phyloP scores from a whole-genome alignment of 164 flowering plant genomes.

The Sedum album region DNA sequence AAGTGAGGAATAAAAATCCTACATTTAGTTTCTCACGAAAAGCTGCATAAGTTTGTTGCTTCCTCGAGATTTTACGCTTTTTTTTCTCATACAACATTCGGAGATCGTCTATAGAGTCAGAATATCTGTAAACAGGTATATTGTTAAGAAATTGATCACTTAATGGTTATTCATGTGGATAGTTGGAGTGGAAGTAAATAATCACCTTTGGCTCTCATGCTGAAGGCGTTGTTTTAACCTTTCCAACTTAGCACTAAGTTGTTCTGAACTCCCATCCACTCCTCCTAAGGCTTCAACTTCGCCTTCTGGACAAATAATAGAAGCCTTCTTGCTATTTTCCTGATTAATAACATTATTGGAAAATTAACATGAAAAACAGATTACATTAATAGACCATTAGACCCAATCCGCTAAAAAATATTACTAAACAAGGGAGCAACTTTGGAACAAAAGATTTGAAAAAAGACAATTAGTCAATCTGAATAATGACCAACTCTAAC shows the following conservation, averaged over 20 bases:
- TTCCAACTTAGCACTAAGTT: constrained; percentile 59
- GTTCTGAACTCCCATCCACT: constrained; percentile 52
- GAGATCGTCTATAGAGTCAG: constrained; percentile 87
- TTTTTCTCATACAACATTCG: constrained; percentile 48
- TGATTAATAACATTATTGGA: constrained; percentile 20
- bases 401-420: not conserved
- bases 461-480: not conserved
- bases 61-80: constrained; percentile 49
- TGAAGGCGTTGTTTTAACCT: constrained; percentile 52
- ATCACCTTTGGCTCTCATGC: constrained; percentile 59
- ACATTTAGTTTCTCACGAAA: constrained; percentile 67
- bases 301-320: constrained; percentile 76
- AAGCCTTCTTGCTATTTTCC: constrained; percentile 69
- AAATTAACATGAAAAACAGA: not conserved
- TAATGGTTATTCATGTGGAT: not conserved
- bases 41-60: constrained; percentile 44
- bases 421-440: not conserved
- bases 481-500: not conserved
- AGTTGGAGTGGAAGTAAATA: constrained; percentile 6
- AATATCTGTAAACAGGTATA: constrained; percentile 34
- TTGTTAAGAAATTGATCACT: not conserved
- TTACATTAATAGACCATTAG: not conserved
- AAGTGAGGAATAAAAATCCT: constrained; percentile 11
- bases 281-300: constrained; percentile 73
- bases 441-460: not conserved